phyloP scores from a whole-genome alignment of 108 stramenopile genomes.

The Skeletonema tropicum region DNA sequence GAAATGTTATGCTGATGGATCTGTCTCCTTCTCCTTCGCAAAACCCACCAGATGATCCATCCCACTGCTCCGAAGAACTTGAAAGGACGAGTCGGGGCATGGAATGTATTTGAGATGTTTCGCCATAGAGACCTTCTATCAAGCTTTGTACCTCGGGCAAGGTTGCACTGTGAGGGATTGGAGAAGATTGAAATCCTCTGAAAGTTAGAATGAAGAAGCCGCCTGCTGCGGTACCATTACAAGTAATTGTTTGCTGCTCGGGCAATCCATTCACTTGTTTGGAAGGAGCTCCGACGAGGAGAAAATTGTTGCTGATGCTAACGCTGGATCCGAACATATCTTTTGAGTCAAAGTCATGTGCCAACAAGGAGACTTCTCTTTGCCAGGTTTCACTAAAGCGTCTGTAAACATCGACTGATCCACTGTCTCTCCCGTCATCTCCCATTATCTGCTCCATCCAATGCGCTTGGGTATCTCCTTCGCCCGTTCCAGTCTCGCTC shows the following conservation, averaged over 20 bases:
- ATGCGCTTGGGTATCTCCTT: conserved; percentile 47
- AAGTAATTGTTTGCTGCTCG: conserved; percentile 62
- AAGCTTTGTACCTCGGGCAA: conserved; percentile 48
- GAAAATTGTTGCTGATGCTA: conserved; percentile 33
- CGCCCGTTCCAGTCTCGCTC: conserved; percentile 45
- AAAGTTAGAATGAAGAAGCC: conserved; percentile 64
- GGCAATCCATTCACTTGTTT: conserved; percentile 60
- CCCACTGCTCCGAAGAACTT: conserved; percentile 34
- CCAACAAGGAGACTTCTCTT: conserved; percentile 47
- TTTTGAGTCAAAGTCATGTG: conserved; percentile 55
- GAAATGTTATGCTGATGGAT: conserved; percentile 42
- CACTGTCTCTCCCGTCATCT: conserved; percentile 54
- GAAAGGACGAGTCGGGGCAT: conserved; percentile 44
- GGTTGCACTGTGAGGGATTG: conserved; percentile 57
- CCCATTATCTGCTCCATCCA: conserved; percentile 71
- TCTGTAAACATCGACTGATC: conserved; percentile 56
- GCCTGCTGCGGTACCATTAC: conserved; percentile 37
- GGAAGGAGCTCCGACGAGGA: conserved; percentile 69
- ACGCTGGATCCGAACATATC: conserved; percentile 66
- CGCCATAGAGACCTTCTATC: conserved; percentile 56
- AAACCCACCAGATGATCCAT: conserved; percentile 36
- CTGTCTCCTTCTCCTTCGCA: conserved; percentile 31
- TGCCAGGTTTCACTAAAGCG: conserved; percentile 48
- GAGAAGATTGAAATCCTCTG: conserved; percentile 64
- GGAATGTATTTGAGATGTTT: conserved; percentile 58